phyloP scores from a whole-genome alignment of 2,329 filamentous ascomycete genomes.

The Chlorencoelia australis region DNA sequence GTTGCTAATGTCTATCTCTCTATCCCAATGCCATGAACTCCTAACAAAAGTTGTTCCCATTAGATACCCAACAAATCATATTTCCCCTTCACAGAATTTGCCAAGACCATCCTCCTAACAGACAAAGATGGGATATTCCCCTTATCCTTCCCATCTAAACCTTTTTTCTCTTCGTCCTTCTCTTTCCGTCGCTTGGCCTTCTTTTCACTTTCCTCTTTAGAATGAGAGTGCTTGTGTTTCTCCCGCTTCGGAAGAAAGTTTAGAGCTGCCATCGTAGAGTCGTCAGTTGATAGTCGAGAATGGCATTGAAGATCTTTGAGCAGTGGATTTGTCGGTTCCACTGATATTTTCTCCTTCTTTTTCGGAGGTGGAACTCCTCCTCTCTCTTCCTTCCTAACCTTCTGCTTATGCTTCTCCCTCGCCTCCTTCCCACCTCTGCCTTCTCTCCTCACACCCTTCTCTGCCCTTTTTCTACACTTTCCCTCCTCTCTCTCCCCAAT shows the following conservation, averaged over 20 bases:
- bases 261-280: too few relatives aligned
- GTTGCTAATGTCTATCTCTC: too few relatives aligned
- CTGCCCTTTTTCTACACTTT: conserved; percentile 29
- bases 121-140: conserved; percentile 14
- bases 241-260: too few relatives aligned
- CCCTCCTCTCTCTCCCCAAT: conserved; percentile 39
- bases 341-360: conserved; percentile 1
- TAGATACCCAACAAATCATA: conserved; percentile 20
- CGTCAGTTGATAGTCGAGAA: too few relatives aligned
- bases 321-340: too few relatives aligned
- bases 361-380: conserved; percentile 1
- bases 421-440: conserved; percentile 20
- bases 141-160: conserved; percentile 8
- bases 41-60: neutral
- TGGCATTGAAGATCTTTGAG: too few relatives aligned
- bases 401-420: conserved; percentile 1
- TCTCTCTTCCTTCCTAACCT: conserved; percentile 5
- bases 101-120: conserved; percentile 11
- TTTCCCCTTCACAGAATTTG: too few relatives aligned
- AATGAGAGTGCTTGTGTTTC: conserved; percentile 1
- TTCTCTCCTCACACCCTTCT: conserved; percentile 9
- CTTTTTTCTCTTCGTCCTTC: conserved; percentile 5
- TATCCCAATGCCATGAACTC: too few relatives aligned
- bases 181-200: conserved; percentile 6
- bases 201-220: conserved; percentile 5